Base-by-base conservation (phyloP, 2,329 filamentous ascomycete genomes). In the Arachnopeziza araneosa region DNA sequence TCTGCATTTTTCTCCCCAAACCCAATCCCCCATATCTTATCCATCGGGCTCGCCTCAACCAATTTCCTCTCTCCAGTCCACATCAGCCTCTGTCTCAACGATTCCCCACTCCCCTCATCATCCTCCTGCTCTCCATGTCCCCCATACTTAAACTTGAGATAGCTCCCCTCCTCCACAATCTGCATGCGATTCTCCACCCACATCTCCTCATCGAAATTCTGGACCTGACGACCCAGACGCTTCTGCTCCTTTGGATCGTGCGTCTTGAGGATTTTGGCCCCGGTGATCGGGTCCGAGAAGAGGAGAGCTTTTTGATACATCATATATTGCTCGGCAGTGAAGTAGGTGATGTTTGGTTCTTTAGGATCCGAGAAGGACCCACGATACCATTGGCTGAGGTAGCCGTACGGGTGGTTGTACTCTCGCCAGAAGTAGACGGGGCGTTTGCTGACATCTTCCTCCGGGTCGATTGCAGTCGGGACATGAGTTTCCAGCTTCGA, bases 21-120 rank as follows among this genome's bases (percentile, higher is more conserved):
- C 6, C 87, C 87, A 52, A 90, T 75, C 1, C 86, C 87, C 87
- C 86, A 90, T 57, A 89, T 80, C 5, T 77, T 69, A 74, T 90
- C 86, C 60, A 71, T 76, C 12, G 85, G 82, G 60, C 79, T 79
- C 32, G 84, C 84, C 74, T 87, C 86, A 1, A 88, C 83, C 23
- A 90, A 68, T 71, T 86, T 80, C 52, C 80, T 74, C 5, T 83
- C 79, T 0, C 81, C 84, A 1, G 87, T 89, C 8, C 69, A 76
- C 51, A 89, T 70, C 63, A 90, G 68, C 73, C 75, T 70, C 26
- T 71, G 73, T 54, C 72, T 75, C 65, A 88, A 69, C 3, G 6
- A 7, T 4, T 4, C 19, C 72, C 70, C 24, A 50, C 22, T 10
- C 52, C 55, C 2, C 60, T 57, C 7, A 24, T 48, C 21, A 32